A percentile compares a stretch with the other conserved stretches of the same genome.
phyloP scores from a whole-genome alignment of 805 yeast species.

The Komagataella mondaviorum region DNA sequence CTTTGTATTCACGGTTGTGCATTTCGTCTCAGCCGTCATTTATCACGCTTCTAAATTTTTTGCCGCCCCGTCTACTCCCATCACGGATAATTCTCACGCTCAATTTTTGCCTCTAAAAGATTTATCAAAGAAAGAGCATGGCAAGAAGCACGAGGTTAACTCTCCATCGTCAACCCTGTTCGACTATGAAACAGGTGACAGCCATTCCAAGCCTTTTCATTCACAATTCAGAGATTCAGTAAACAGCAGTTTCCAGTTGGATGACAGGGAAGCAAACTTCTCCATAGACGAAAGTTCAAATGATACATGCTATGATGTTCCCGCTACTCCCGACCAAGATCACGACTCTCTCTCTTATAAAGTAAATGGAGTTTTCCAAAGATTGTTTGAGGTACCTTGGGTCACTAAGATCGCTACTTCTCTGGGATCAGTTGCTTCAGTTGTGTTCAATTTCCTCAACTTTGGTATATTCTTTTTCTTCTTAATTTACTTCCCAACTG shows the following conservation, averaged over 20 bases:
- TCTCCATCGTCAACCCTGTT: slow-evolving; percentile 23
- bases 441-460: slow-evolving; percentile 38
- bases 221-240: neutral
- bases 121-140: slow-evolving; percentile 5
- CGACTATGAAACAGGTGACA: slow-evolving; percentile 10
- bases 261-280: slow-evolving; percentile 2
- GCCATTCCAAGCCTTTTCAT: neutral
- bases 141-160: slow-evolving; percentile 3
- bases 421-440: slow-evolving; percentile 17
- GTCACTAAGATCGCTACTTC: slow-evolving; percentile 6
- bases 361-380: slow-evolving; percentile 20
- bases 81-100: slow-evolving; percentile 2
- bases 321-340: neutral
- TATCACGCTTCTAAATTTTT: slow-evolving; percentile 31
- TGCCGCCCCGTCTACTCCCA: slow-evolving; percentile 5
- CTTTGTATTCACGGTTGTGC: slow-evolving; percentile 36
- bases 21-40: slow-evolving; percentile 40
- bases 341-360: slow-evolving; percentile 4
- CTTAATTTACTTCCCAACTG: slow-evolving; percentile 38
- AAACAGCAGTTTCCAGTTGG: neutral
- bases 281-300: slow-evolving; percentile 1
- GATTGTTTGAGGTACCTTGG: slow-evolving; percentile 18
- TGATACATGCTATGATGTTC: neutral
- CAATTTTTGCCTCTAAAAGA: slow-evolving; percentile 16
- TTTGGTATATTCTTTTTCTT: slow-evolving; percentile 53